Conservation (phyloP, 1,284 basidiomycete genomes). For the Omphalotus olearius region DNA sequence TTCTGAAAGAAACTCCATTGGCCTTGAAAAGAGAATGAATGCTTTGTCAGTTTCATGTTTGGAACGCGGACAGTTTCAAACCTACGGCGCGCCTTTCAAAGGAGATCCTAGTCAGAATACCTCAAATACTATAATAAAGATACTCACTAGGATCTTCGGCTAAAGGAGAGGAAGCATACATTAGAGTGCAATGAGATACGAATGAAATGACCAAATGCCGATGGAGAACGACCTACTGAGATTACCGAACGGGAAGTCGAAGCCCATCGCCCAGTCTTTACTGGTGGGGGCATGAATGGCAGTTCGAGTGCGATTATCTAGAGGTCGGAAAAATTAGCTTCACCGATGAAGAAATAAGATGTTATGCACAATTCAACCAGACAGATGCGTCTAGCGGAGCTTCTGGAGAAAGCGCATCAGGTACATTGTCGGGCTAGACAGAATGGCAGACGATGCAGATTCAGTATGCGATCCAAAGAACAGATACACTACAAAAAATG, state of each 20-base stretch:
- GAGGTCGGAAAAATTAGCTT: background rate
- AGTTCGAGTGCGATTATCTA: constrained; percentile 16
- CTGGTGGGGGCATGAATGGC: constrained; percentile 15
- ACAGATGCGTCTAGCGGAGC: constrained; percentile 40
- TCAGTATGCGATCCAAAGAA: background rate
- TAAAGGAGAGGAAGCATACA: no score
- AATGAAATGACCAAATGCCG: no score
- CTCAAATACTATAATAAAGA: no score
- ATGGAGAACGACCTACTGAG: no score
- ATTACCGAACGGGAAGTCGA: constrained; percentile 3
- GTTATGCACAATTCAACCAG: constrained; percentile 56
- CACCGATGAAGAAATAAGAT: background rate
- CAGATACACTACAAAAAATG: background rate
- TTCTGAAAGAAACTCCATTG: constrained; percentile 42
- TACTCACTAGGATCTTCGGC: no score
- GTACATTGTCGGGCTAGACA: constrained; percentile 46
- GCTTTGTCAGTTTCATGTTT: constrained; percentile 3
- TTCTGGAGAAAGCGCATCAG: constrained; percentile 48
- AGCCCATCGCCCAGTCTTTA: constrained; percentile 6
- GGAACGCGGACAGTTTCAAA: constrained; percentile 8
- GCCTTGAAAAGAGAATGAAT: constrained; percentile 23
- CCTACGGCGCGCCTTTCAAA: background rate
- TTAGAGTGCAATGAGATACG: no score
- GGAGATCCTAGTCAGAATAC: no score
- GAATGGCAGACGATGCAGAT: background rate